phyloP scores from a whole-genome alignment of 164 flowering plant species.

The Berberis thunbergii region DNA sequence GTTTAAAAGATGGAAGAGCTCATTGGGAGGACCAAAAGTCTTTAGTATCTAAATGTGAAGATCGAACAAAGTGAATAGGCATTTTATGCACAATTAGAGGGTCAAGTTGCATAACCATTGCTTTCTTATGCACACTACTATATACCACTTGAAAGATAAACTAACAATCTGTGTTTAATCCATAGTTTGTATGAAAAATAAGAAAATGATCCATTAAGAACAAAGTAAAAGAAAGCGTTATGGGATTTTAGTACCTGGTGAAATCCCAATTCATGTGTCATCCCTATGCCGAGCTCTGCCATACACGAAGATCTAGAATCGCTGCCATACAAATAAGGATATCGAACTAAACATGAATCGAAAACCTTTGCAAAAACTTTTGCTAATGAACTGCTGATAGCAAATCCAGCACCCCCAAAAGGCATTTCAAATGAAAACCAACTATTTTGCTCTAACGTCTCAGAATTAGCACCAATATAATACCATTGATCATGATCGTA shows the following conservation, averaged over 20 bases:
- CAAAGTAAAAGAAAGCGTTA: too few relatives aligned
- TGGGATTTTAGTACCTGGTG: conserved; percentile 54
- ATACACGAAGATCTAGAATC: conserved; percentile 65
- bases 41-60: too few relatives aligned
- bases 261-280: conserved; percentile 74
- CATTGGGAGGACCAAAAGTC: too few relatives aligned
- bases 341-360: conserved; percentile 64
- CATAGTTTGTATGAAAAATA: background rate
- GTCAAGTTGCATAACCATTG: too few relatives aligned
- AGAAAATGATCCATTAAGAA: background rate
- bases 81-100: too few relatives aligned
- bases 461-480: conserved; percentile 57
- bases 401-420: conserved; percentile 86
- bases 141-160: too few relatives aligned
- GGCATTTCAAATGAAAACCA: conserved; percentile 61
- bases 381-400: conserved; percentile 54
- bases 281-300: conserved; percentile 70
- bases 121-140: too few relatives aligned
- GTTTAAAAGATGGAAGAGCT: too few relatives aligned
- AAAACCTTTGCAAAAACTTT: conserved; percentile 52
- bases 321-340: conserved; percentile 69
- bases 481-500: conserved; percentile 58
- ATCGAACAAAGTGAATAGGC: too few relatives aligned
- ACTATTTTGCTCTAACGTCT: conserved; percentile 51
- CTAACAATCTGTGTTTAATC: too few relatives aligned